Percentiles rank a stretch among this genome's conserved stretches.
phyloP scores from a whole-genome alignment of 352 stramenopile genomes.

The Pythium phragmiticola region DNA sequence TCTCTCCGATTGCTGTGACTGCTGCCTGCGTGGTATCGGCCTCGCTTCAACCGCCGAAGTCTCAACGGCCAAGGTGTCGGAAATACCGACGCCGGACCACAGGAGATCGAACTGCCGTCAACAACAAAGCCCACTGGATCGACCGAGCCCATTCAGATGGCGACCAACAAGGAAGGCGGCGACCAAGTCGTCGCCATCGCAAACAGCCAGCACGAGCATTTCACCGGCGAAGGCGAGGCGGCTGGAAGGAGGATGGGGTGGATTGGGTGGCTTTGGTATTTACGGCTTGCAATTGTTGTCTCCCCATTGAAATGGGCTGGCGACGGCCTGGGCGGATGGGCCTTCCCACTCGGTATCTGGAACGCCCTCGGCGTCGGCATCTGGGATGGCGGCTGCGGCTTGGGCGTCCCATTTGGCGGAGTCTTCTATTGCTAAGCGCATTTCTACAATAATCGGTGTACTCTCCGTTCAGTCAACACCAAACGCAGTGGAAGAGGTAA shows the following conservation, averaged over 20 bases:
- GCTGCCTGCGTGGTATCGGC: slow-evolving; percentile 1
- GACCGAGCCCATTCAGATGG: slow-evolving; percentile 4
- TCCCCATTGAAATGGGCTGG: neutral
- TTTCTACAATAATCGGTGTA: too few species aligned
- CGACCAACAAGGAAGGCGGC: slow-evolving; percentile 1
- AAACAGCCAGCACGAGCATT: neutral
- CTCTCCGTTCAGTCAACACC: too few species aligned
- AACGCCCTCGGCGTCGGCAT: neutral
- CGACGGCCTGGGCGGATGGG: neutral
- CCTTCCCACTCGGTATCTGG: neutral
- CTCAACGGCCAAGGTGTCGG: neutral
- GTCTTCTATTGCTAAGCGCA: slow-evolving; percentile 2
- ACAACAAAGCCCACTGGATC: slow-evolving; percentile 1
- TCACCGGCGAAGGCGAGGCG: neutral
- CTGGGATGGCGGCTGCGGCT: slow-evolving; percentile 2
- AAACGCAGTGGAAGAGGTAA: too few species aligned
- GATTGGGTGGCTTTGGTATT: neutral
- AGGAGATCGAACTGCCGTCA: neutral
- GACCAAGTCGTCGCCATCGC: neutral
- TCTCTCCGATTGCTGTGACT: neutral
- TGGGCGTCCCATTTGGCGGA: slow-evolving; percentile 1
- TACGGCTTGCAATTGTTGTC: neutral
- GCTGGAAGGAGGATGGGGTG: neutral
- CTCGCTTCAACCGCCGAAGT: neutral
- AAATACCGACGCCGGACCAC: slow-evolving; percentile 1